Base-by-base conservation (phyloP, 225 moss, liverwort and hornwort species). In the Thuidium tamariscinum region DNA sequence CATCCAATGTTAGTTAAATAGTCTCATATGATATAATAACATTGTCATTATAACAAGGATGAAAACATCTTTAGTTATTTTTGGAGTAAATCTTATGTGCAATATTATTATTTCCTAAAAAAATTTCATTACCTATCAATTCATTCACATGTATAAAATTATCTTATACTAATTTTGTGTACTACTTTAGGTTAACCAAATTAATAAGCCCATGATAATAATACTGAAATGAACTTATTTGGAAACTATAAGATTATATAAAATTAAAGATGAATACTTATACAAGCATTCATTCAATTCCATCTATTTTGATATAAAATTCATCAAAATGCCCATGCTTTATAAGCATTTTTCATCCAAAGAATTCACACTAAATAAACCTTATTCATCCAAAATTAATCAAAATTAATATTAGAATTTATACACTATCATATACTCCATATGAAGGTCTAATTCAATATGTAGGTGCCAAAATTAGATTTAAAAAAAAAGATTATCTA, bases 161-260 rank as follows among this genome's bases (percentile, higher is more conserved):
- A 64, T 18, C 9, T 34, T 34, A 34, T 2, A 64, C 9, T 64
- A 64, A 9, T 34, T 64, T 18, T 64, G 16, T 4, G 30, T 15
- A 8, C 32, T 16, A 32, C 1, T 1, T n/a, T 6, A 66, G 20
- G 3, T 20, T 20, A 13, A 39, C 12, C 11, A 4, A 36, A 66
- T 21, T 65, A 66, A 0, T 66, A 1, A 66, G 11, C 17, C 20
- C 1, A 12, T 3, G 12, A 21, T 67, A 21, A 12, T 37, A 34
- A 9, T 1, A 21, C 21, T 22, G 37, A 67, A 11, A 36, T 12
- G 1, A 3, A 67, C 13, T 22, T 13, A 68, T 68, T 39, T 13
- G 7, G 0, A 1, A 67, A 23, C 39, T 37, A 13, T 2, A 6
- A 5, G n/a, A n/a, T n/a, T n/a, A n/a, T n/a, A n/a, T n/a, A n/a